phyloP scores from a whole-genome alignment of 1,139 yeast genomes.

The Trichomonascaceae sp. region DNA sequence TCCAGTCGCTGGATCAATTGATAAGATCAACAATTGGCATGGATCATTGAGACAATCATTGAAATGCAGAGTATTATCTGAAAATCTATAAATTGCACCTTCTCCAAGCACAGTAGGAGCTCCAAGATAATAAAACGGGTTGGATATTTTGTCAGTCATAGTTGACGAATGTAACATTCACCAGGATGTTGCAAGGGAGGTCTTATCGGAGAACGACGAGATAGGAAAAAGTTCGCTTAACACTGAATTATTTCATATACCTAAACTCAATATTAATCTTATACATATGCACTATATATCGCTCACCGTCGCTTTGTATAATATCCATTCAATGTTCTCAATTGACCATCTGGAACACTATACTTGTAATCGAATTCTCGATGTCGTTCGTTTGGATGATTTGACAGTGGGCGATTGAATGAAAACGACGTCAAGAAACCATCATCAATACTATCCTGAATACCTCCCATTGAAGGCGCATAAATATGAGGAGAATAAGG shows the following conservation, averaged over 20 bases:
- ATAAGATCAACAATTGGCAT: slow-evolving; percentile 25
- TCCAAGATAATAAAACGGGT: slow-evolving; percentile 16
- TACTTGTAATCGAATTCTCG: slow-evolving; percentile 2
- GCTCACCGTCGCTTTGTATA: background rate
- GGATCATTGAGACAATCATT: slow-evolving; percentile 25
- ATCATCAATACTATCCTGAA: slow-evolving; percentile 1
- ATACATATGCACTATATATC: background rate
- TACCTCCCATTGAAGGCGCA: slow-evolving; percentile 14
- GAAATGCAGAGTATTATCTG: slow-evolving; percentile 27
- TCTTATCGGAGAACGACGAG: background rate
- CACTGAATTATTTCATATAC: no score
- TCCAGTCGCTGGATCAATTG: slow-evolving; percentile 21
- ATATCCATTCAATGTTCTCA: slow-evolving; percentile 3
- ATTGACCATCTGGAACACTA: slow-evolving; percentile 1
- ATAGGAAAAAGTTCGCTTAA: no score
- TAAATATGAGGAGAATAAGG: slow-evolving; percentile 19
- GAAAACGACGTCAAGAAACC: slow-evolving; percentile 6
- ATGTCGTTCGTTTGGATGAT: background rate
- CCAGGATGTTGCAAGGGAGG: background rate
- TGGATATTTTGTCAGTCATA: background rate
- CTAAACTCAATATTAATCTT: no score
- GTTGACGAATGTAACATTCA: background rate
- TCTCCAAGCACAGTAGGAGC: slow-evolving; percentile 24
- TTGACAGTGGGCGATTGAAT: background rate
- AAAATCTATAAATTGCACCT: slow-evolving; percentile 24